Evolutionary conservation across 1,284 basidiomycete genomes (phyloP).

Genomic region (Leucoagaricus sp.): DNA sequence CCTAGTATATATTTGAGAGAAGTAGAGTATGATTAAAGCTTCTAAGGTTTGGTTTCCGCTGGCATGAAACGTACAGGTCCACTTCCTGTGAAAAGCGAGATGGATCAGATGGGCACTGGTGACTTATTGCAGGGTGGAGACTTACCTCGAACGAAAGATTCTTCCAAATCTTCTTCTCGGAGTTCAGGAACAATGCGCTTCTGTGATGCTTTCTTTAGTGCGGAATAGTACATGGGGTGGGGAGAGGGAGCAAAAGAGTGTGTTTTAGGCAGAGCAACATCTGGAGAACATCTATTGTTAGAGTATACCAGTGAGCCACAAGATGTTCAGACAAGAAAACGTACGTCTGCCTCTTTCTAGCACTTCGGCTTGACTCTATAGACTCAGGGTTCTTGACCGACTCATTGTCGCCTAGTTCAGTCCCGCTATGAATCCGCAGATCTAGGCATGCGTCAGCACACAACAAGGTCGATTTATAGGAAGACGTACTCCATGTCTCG

Average conservation of each 20-base stretch:
- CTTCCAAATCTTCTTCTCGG: slow-evolving; percentile 72
- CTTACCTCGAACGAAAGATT: slow-evolving; percentile 76
- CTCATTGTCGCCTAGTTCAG: slow-evolving; percentile 75
- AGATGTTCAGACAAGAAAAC: slow-evolving; percentile 15
- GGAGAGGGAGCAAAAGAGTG: slow-evolving; percentile 21
- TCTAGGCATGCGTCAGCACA: slow-evolving; percentile 36
- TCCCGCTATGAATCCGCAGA: slow-evolving; percentile 64
- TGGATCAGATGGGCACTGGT: slow-evolving; percentile 2
- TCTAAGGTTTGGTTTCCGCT: slow-evolving; percentile 14
- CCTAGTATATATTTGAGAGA: slow-evolving; percentile 34
- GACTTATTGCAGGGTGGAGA: background rate
- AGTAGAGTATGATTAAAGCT: slow-evolving; percentile 19
- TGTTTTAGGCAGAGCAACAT: slow-evolving; percentile 43
- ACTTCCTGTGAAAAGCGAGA: slow-evolving; percentile 52
- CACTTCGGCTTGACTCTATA: slow-evolving; percentile 45
- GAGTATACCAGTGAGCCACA: slow-evolving; percentile 20
- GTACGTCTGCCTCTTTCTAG: slow-evolving; percentile 41
- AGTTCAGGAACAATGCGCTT: slow-evolving; percentile 64
- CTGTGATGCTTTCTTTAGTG: slow-evolving; percentile 67
- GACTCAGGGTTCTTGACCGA: slow-evolving; percentile 58
- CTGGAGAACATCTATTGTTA: slow-evolving; percentile 32
- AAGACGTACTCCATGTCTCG: slow-evolving; percentile 58
- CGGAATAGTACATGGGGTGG: slow-evolving; percentile 55
- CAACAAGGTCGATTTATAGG: background rate
- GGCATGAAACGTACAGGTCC: slow-evolving; percentile 59